phyloP scores from a whole-genome alignment of 2,329 filamentous ascomycete genomes.

The Alternaria rosae region DNA sequence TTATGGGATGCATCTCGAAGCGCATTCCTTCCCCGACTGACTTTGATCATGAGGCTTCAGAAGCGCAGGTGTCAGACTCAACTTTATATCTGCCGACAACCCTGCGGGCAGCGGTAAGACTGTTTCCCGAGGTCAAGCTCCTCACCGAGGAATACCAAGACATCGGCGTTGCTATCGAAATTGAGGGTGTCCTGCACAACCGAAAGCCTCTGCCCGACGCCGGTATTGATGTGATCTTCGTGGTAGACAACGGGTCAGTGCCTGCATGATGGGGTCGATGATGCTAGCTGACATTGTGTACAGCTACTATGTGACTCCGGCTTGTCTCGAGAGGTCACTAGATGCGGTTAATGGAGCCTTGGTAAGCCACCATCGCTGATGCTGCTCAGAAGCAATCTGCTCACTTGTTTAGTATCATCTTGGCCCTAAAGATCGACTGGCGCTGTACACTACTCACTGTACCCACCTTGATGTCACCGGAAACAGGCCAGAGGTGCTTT shows the following conservation, averaged over 20 bases:
- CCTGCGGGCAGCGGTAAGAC: slow-evolving; percentile 28
- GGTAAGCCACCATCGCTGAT: neutral
- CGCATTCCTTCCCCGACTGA: slow-evolving; percentile 28
- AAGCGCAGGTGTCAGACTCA: neutral
- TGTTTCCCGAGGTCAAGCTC: slow-evolving; percentile 31
- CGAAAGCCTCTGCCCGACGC: slow-evolving; percentile 20
- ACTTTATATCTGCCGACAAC: slow-evolving; percentile 22
- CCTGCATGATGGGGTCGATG: neutral
- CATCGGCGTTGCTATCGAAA: slow-evolving; percentile 42
- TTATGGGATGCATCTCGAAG: slow-evolving; percentile 22
- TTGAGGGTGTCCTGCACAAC: slow-evolving; percentile 39
- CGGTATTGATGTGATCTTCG: slow-evolving; percentile 43
- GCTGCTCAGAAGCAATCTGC: neutral
- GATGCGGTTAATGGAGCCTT: slow-evolving; percentile 27
- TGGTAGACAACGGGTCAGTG: slow-evolving; percentile 50
- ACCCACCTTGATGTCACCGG: slow-evolving; percentile 36
- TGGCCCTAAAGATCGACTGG: slow-evolving; percentile 32
- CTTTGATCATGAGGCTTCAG: slow-evolving; percentile 11
- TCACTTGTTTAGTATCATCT: slow-evolving; percentile 24
- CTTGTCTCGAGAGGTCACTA: slow-evolving; percentile 31
- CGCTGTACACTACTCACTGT: slow-evolving; percentile 43
- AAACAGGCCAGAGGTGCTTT: slow-evolving; percentile 35
- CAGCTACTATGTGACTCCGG: slow-evolving; percentile 41
- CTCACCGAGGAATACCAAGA: slow-evolving; percentile 30
- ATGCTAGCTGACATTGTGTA: slow-evolving; percentile 3